phyloP scores from a whole-genome alignment of 208 protist genomes.

The Borovskyia barvae region DNA sequence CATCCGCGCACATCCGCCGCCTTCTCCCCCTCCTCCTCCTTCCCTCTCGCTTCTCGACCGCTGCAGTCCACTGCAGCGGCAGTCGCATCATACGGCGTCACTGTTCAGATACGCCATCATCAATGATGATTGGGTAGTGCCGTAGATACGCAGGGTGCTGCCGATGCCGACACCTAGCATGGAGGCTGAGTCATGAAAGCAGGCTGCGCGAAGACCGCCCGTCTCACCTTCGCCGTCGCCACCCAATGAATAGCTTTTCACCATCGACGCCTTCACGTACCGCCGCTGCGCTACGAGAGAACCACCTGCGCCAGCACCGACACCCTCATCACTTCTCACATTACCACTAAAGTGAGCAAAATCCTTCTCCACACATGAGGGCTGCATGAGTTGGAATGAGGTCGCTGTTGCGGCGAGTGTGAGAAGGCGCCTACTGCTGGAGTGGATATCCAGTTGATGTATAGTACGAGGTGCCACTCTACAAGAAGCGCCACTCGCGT shows the following conservation, averaged over 20 bases:
- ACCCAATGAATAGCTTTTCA: slow-evolving; percentile 12
- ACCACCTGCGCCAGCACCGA: not conserved
- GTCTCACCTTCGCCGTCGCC: not conserved
- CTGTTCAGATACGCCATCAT: slow-evolving; percentile 12
- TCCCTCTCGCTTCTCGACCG: too few relatives aligned
- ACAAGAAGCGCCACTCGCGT: not conserved
- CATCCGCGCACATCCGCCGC: not conserved
- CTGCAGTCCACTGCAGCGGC: too few relatives aligned
- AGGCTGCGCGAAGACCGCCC: slow-evolving; percentile 20
- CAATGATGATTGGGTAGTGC: slow-evolving; percentile 15
- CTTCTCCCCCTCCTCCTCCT: too few relatives aligned
- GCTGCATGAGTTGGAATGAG: slow-evolving; percentile 31
- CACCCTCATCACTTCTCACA: not conserved
- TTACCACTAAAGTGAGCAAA: not conserved
- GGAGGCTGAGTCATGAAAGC: slow-evolving; percentile 39
- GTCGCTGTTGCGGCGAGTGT: slow-evolving; percentile 53
- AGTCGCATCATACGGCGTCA: slow-evolving; percentile 3
- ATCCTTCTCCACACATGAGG: not conserved
- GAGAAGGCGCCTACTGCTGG: slow-evolving; percentile 37
- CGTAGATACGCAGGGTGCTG: slow-evolving; percentile 24
- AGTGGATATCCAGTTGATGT: slow-evolving; percentile 50
- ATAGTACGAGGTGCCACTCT: slow-evolving; percentile 3
- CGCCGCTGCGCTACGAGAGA: slow-evolving; percentile 6
- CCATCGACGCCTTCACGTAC: not conserved
- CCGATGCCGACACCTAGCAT: slow-evolving; percentile 28